phyloP scores from a whole-genome alignment of 2,329 filamentous ascomycete genomes.

The Knoxdaviesia proteae region DNA sequence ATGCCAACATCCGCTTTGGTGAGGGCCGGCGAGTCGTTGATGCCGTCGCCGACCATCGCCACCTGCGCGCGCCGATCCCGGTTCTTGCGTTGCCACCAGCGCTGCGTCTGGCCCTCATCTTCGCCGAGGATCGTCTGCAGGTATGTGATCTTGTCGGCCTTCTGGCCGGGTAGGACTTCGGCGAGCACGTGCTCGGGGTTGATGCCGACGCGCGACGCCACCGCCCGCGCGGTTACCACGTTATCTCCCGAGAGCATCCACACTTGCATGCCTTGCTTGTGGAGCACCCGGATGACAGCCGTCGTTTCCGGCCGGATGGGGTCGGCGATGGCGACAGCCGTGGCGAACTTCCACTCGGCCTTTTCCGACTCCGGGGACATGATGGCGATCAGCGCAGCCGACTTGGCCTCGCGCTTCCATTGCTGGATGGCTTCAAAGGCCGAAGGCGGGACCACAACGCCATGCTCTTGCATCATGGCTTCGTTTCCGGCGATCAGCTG shows the following conservation, averaged over 20 bases:
- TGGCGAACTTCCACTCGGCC: conserved; percentile 29
- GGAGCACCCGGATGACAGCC: conserved; percentile 42
- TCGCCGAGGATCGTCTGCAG: conserved; percentile 32
- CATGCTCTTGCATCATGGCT: conserved; percentile 34
- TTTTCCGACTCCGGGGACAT: conserved; percentile 8
- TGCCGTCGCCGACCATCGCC: conserved; percentile 76
- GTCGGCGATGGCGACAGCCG: conserved; percentile 60
- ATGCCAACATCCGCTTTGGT: conserved; percentile 66
- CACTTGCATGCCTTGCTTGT: conserved; percentile 45
- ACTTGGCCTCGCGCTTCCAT: conserved; percentile 45
- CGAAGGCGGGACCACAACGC: conserved; percentile 16
- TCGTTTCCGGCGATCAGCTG: conserved; percentile 54
- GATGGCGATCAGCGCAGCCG: conserved; percentile 36
- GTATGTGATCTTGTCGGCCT: conserved; percentile 49
- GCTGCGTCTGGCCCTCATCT: conserved; percentile 8
- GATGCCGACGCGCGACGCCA: conserved; percentile 60
- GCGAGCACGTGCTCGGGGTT: conserved; percentile 56
- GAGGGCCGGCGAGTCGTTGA: conserved; percentile 73
- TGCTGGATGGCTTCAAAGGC: conserved; percentile 19
- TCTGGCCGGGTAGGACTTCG: conserved; percentile 68
- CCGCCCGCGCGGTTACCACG: conserved; percentile 58
- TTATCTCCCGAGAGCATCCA: conserved; percentile 95
- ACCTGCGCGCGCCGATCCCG: conserved; percentile 26
- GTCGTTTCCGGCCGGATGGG: conserved; percentile 55
- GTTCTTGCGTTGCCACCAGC: conserved; percentile 2